A percentile compares a stretch with the other conserved stretches of the same genome.
These are phyloP conservation scores for Podospora appendiculata DNA, from an alignment of 495 filamentous ascomycete genomes.

Conservation along the genomic window DNA sequence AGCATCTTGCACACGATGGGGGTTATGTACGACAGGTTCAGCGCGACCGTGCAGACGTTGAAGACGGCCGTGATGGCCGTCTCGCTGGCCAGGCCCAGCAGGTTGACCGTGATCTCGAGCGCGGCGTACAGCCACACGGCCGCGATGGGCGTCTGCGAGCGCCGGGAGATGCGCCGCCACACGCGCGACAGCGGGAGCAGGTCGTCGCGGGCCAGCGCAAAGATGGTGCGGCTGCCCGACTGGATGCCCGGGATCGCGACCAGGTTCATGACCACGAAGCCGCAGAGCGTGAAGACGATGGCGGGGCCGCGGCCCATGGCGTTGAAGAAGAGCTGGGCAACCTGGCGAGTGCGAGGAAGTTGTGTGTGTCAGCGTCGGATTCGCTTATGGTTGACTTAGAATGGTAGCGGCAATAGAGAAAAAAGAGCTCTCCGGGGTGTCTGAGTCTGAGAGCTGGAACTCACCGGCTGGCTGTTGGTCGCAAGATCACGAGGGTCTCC, in stretches of 20 bases:
- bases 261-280: conserved; percentile 51
- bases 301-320: conserved; percentile 49
- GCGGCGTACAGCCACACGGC: conserved; percentile 54
- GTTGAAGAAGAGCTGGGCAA: conserved; percentile 59
- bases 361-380: background rate
- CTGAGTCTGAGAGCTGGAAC: background rate
- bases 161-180: conserved; percentile 47
- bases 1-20: conserved; percentile 55
- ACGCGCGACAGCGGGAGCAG: conserved; percentile 46
- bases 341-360: conserved; percentile 2
- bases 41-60: conserved; percentile 54
- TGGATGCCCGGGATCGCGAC: conserved; percentile 57
- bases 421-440: no score
- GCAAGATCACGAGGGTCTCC: conserved; percentile 40
- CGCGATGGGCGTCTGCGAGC: conserved; percentile 51
- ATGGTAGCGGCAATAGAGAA: no score
- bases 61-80: conserved; percentile 56
- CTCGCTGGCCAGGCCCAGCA: conserved; percentile 56
- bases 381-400: background rate
- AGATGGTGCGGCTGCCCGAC: conserved; percentile 53
- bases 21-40: conserved; percentile 57
- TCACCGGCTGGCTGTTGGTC: conserved; percentile 52
- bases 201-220: conserved; percentile 54
- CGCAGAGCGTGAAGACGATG: conserved; percentile 53
- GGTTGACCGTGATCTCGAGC: conserved; percentile 51